Evolutionary conservation across 2,329 filamentous ascomycete genomes (phyloP), one percentile per base, ranked within the genome.

Genomic region (Zymoseptoria brevis): DNA sequence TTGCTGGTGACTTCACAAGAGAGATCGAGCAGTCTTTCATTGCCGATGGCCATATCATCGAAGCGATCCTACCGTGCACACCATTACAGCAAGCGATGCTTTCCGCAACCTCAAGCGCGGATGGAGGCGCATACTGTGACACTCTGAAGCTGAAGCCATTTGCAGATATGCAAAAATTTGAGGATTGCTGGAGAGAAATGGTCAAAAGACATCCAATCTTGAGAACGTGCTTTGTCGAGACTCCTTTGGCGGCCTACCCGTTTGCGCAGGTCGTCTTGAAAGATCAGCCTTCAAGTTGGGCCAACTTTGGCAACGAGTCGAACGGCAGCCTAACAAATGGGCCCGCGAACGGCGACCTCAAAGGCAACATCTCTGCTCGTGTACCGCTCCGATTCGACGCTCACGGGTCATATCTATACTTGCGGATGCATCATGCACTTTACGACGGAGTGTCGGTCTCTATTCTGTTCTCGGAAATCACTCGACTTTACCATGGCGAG

Each of bases 21-120:
- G 30, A 58, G 8, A 59, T 66, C 19, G 22, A 50, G 11, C 50
- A 48, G 6, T 50, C 52, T 1, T 64, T 57, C 29, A 55, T 54
- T 13, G 35, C 52, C 1, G 41, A 55, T 22, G 61, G 58, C 2
- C 49, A 52, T 3, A 21, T 65, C 0, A 75, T 88, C 2, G 73
- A 81, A 29, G 77, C 76, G 1, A 78, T 96, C 8, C 75, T 92
- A 4, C 91, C 91, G 0, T 96, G 92, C 69, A 95, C 90, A 1
- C 88, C 91, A 0, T 76, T 96, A 0, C 92, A 96, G 71, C 88
- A 95, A 75, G 88, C 87, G 0, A 96, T 96, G 90, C 77, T 96
- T 0, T 86, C 85, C 2, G 82, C 83, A 8, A 75, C 75, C 24
- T 65, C 72, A 3, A 74, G 75, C 67, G 77, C 62, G 2, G 73